Conservation (phyloP, 495 filamentous ascomycete genomes). For the Penicillium simplicissimum region DNA sequence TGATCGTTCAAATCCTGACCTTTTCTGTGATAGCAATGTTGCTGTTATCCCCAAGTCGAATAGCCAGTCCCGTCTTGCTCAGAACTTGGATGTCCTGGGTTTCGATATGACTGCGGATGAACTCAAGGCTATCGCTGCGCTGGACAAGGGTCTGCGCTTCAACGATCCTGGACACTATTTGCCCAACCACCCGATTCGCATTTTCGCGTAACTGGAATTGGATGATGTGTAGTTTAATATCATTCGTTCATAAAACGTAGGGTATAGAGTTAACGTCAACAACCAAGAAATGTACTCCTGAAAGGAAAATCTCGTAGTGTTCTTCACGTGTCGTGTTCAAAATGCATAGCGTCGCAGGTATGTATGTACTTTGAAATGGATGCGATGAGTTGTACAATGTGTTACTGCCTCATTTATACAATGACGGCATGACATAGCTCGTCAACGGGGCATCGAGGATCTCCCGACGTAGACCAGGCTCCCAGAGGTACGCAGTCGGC, state of each 20-base stretch:
- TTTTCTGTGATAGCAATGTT: conserved; percentile 49
- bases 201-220: neutral
- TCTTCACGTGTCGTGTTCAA: neutral
- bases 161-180: neutral
- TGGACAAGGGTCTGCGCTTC: neutral
- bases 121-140: neutral
- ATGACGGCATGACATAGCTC: conserved; percentile 37
- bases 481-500: conserved; percentile 28
- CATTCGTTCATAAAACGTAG: neutral
- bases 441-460: conserved; percentile 40
- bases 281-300: neutral
- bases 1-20: neutral
- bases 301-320: neutral
- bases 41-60: conserved; percentile 89
- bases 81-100: conserved; percentile 56
- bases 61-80: conserved; percentile 51
- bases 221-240: neutral
- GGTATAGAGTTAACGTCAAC: neutral
- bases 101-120: neutral
- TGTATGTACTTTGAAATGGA: too few relatives aligned
- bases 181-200: neutral
- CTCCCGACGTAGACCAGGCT: conserved; percentile 36
- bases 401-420: conserved; percentile 16
- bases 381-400: too few relatives aligned
- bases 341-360: neutral